Evolutionary conservation across 495 filamentous ascomycete species (phyloP).

Genomic region (Neurospora sublineolata): DNA sequence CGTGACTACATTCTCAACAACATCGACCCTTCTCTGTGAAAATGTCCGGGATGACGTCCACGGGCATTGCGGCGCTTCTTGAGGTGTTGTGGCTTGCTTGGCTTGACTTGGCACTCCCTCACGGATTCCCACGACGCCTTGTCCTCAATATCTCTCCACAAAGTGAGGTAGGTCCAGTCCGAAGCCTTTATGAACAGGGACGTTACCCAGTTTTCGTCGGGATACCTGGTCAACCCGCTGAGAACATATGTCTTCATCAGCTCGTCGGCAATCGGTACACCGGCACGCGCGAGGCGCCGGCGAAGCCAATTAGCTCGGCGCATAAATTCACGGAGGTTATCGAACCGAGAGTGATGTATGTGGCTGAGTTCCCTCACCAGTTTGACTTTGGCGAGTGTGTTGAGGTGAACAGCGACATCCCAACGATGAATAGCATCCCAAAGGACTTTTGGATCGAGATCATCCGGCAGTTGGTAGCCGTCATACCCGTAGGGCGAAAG

Average conservation of each 20-base stretch:
- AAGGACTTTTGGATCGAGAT: neutral
- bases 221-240: neutral
- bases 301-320: neutral
- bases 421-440: neutral
- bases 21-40: neutral
- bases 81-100: neutral
- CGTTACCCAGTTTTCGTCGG: neutral
- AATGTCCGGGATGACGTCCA: neutral
- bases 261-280: neutral
- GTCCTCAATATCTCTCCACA: neutral
- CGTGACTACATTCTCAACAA: too few relatives aligned
- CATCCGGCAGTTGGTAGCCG: neutral
- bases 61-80: neutral
- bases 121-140: neutral
- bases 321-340: neutral
- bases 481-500: neutral
- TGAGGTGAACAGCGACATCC: neutral
- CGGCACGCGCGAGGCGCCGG: neutral
- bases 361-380: neutral
- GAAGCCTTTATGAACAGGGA: rapidly evolving
- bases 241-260: neutral
- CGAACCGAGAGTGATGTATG: neutral
- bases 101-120: neutral
- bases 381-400: neutral
- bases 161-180: neutral